Conservation (phyloP, 2,329 filamentous ascomycete species). For the Exophiala calicioides region DNA sequence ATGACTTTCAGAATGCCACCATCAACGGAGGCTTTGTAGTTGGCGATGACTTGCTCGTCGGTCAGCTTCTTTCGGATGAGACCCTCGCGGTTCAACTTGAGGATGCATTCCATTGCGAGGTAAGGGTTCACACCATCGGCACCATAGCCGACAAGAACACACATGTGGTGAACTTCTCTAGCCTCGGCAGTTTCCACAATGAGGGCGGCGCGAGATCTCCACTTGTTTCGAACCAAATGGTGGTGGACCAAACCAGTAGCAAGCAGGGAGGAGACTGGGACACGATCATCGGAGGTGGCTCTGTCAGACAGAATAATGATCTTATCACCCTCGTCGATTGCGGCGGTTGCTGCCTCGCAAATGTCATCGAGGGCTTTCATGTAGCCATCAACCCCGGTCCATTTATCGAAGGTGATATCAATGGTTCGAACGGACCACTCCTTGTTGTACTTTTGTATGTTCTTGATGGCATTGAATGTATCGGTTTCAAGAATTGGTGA, state of each 20-base stretch:
- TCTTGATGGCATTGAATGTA: conserved; percentile 85
- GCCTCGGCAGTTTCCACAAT: conserved; percentile 92
- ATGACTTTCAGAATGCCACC: conserved; percentile 98
- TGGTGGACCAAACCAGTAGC: conserved; percentile 94
- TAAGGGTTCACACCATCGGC: conserved; percentile 94
- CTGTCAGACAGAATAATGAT: conserved; percentile 89
- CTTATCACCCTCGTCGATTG: conserved; percentile 79
- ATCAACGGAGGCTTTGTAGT: conserved; percentile 96
- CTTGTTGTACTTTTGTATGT: conserved; percentile 69
- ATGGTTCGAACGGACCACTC: conserved; percentile 88
- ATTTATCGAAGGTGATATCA: conserved; percentile 90
- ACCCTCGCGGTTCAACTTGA: conserved; percentile 93
- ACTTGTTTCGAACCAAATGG: conserved; percentile 92
- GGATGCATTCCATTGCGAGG: conserved; percentile 90
- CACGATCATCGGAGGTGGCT: conserved; percentile 76
- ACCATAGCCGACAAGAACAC: conserved; percentile 93
- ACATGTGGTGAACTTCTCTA: conserved; percentile 98
- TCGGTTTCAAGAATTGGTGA: conserved; percentile 87
- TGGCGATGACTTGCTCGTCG: conserved; percentile 80
- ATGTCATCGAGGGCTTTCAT: conserved; percentile 84
- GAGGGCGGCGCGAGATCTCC: conserved; percentile 83
- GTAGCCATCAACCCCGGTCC: conserved; percentile 78
- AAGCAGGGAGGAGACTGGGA: conserved; percentile 81
- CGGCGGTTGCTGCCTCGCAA: conserved; percentile 79
- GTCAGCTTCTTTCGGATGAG: conserved; percentile 86